Evolutionary conservation across 768 basidiomycete genomes (phyloP), one percentile per base, ranked within the genome.

Genomic region (Melanogaster broomeanus): DNA sequence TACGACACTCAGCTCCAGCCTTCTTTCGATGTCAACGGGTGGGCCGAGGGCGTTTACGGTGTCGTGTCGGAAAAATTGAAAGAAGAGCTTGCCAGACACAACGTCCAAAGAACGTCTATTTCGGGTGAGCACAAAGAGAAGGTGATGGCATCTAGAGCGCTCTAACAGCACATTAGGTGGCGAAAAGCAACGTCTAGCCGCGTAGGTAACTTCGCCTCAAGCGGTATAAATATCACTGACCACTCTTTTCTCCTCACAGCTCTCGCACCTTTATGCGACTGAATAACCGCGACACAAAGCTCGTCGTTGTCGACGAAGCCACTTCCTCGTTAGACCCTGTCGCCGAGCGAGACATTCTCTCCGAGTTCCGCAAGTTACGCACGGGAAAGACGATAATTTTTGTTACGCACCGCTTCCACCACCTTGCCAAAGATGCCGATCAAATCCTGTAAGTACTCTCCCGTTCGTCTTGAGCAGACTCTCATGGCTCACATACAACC

Each of bases 301-400:
- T 84, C 11, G 66, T 84, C 16, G 73, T 80, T 3, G 73, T 80
- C 3, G 84, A 86, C 53, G 83, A 85, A 59, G 82, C 83, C 0
- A 82, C 74, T 34, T 81, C 82, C 0, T 75, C 80, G 3, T 56
- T 84, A 35, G 84, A 85, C 46, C 75, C 85, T 9, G 64, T 77
- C 39, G 77, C 73, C 0, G 85, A 87, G 60, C 73, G 70, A 13
- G 66, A 74, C 1, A 66, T 85, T 11, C 74, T 83, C 46, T 56
- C 71, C 15, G 64, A 67, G 10, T 61, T 84, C 30, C 64, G 69
- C 4, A 56, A 61, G 1, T 55, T 61, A 24, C 70, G 77, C 5
- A 59, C 66, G 12, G 80, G 77, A 1, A 82, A 77, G 64, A 85
- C 82, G 18, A 42, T 80, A 64, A 65, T 86, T 12, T 74, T 82